Evolutionary conservation across 805 yeast species (phyloP), one percentile per base, ranked within the genome.

Genomic region (Starmerella kuoi): DNA sequence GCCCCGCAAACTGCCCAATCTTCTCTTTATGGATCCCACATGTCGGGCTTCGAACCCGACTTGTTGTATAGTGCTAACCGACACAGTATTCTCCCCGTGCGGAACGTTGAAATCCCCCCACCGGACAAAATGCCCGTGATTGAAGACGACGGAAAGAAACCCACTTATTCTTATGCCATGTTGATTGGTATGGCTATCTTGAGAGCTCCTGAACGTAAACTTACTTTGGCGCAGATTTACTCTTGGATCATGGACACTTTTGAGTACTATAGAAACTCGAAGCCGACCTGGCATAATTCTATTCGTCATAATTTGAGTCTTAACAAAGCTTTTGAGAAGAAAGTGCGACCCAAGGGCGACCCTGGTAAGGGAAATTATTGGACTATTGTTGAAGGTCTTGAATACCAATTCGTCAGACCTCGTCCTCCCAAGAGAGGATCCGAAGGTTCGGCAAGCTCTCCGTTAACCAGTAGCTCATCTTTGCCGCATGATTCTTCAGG

Each of bases 251-350:
- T 91, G 7, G 76, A 76, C 35, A 80, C 93, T 28, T 88, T 87
- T 61, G 73, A 69, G 48, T 88, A 79, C 59, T 91, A 91, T 62
- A 76, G 77, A 49, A 76, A 74, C 49, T 80, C 82, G 45, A 94
- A 85, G 53, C 80, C 84, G 9, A 95, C 96, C 22, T 88, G 98
- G 98, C 96, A 88, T 62, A 88, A 88, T 63, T 87, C 95, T 26
- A 91, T 88, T 49, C 77, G 98, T 48, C 98, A 88, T 62, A 88
- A 91, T 52, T 66, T 88, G 24, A 85, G 95, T 11, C 69, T 88
- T 53, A 91, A 88, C 62, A 91, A 91, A 58, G 95, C 96, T 0
- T 88, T 88, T 58, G 70, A 80, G 37, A 88, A 88, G 62, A 79
- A 91, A 19, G 94, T 83, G 51, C 80, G 87, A 59, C 87, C 95